These are phyloP conservation scores for Santalum album DNA, from an alignment of 164 flowering plant species.

Conservation along the genomic window DNA sequence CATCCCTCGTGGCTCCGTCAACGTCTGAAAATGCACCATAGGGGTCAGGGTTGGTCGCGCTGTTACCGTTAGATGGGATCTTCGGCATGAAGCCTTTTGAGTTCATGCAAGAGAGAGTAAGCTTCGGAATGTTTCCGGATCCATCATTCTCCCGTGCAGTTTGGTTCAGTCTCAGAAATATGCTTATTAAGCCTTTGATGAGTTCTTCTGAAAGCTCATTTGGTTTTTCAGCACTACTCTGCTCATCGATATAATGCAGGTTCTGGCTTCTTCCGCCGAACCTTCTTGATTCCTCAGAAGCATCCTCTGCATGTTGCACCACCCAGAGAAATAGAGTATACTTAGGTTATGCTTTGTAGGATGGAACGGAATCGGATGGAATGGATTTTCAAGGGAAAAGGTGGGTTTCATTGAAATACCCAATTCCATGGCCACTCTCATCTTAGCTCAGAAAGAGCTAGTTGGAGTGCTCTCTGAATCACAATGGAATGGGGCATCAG, in stretches of 20 bases:
- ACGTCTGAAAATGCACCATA: slow-evolving; percentile 36
- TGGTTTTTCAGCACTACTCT: slow-evolving; percentile 28
- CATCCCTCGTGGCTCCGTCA: slow-evolving; percentile 32
- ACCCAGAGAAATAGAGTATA: too few relatives aligned
- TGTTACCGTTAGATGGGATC: slow-evolving; percentile 35
- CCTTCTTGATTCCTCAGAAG: slow-evolving; percentile 20
- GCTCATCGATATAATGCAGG: slow-evolving; percentile 13
- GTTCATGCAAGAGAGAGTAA: slow-evolving; percentile 50
- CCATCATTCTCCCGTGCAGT: slow-evolving; percentile 26
- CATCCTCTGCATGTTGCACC: slow-evolving; percentile 16
- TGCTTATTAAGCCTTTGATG: slow-evolving; percentile 57
- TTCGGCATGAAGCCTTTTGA: slow-evolving; percentile 46
- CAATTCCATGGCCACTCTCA: too few relatives aligned
- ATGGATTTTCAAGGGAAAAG: too few relatives aligned
- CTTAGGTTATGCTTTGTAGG: too few relatives aligned
- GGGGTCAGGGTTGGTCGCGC: slow-evolving; percentile 41
- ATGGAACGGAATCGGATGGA: too few relatives aligned
- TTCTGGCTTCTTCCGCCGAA: slow-evolving; percentile 9
- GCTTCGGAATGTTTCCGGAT: slow-evolving; percentile 35
- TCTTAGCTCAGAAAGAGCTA: too few relatives aligned
- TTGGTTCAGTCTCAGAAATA: slow-evolving; percentile 55
- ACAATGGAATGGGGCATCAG: too few relatives aligned
- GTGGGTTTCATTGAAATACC: too few relatives aligned
- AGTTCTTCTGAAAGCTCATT: slow-evolving; percentile 68
- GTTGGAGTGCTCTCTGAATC: too few relatives aligned